Conservation (phyloP, 1,284 basidiomycete species). For the Apiotrichum sp. region DNA sequence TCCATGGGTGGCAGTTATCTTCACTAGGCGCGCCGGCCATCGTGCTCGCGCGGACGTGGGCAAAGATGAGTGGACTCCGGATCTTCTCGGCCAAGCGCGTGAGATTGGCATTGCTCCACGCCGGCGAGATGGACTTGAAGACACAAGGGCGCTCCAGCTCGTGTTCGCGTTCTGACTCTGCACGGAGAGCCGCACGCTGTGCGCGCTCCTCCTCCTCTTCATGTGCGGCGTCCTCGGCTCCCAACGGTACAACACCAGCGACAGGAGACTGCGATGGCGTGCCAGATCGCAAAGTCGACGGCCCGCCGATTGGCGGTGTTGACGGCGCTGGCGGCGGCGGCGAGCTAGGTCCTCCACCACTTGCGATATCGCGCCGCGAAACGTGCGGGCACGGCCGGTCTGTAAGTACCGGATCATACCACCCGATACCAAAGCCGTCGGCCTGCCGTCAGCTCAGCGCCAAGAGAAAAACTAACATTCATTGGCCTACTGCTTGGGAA, state of each 20-base stretch:
- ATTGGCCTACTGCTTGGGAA: constrained; percentile 74
- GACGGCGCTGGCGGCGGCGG: not conserved
- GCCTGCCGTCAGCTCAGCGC: constrained; percentile 48
- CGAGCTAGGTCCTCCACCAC: not conserved
- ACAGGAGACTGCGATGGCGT: constrained; percentile 5
- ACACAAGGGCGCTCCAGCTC: constrained; percentile 83
- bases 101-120: constrained; percentile 91
- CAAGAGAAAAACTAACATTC: constrained; percentile 50
- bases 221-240: constrained; percentile 8
- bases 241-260: not conserved
- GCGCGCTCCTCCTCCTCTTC: constrained; percentile 18
- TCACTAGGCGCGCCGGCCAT: constrained; percentile 58
- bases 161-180: constrained; percentile 54
- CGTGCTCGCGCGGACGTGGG: constrained; percentile 83
- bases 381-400: not conserved
- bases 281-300: constrained; percentile 11
- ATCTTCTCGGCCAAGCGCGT: constrained; percentile 87
- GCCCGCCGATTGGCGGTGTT: not conserved
- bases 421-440: constrained; percentile 94
- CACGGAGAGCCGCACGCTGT: constrained; percentile 22
- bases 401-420: constrained; percentile 47
- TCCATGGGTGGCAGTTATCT: constrained; percentile 92
- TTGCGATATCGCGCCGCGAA: not conserved
- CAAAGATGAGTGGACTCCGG: constrained; percentile 89
- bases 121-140: constrained; percentile 95